Evolutionary conservation across 2,329 filamentous ascomycete genomes (phyloP).

Genomic region (Drechslerella coelobrocha): DNA sequence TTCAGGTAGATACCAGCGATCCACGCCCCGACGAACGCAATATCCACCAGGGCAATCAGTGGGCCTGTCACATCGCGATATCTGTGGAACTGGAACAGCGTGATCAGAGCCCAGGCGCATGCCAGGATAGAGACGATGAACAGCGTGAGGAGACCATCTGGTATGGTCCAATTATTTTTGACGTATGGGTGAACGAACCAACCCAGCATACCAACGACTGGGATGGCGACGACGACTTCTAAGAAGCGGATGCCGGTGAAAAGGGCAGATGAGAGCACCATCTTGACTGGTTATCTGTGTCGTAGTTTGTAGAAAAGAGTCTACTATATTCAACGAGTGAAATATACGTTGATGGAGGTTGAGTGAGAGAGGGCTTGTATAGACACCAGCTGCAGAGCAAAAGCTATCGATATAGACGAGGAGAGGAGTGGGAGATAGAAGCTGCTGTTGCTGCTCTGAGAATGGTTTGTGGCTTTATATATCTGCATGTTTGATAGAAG

Average conservation of each 20-base stretch:
- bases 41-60: conserved; percentile 66
- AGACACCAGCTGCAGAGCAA: background rate
- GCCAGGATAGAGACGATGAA: conserved; percentile 72
- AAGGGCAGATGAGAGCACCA: conserved; percentile 31
- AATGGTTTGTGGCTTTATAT: background rate
- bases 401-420: background rate
- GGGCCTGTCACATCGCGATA: conserved; percentile 68
- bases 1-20: conserved; percentile 69
- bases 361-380: background rate
- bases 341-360: conserved; percentile 7
- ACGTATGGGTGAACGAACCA: conserved; percentile 71
- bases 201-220: conserved; percentile 70
- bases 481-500: too few relatives aligned
- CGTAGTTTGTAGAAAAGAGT: too few relatives aligned
- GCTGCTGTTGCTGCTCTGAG: background rate
- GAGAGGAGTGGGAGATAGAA: background rate
- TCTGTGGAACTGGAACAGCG: conserved; percentile 72
- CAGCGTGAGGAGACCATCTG: conserved; percentile 69
- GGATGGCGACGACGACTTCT: conserved; percentile 59
- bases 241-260: conserved; percentile 44
- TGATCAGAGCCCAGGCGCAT: conserved; percentile 69
- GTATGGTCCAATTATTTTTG: conserved; percentile 66
- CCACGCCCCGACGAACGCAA: conserved; percentile 69
- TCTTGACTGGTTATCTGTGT: conserved; percentile 15
- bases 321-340: conserved; percentile 1